These are phyloP conservation scores for Aspergillus aculeatinus DNA, from an alignment of 2,329 filamentous ascomycete species.

Conservation along the genomic window DNA sequence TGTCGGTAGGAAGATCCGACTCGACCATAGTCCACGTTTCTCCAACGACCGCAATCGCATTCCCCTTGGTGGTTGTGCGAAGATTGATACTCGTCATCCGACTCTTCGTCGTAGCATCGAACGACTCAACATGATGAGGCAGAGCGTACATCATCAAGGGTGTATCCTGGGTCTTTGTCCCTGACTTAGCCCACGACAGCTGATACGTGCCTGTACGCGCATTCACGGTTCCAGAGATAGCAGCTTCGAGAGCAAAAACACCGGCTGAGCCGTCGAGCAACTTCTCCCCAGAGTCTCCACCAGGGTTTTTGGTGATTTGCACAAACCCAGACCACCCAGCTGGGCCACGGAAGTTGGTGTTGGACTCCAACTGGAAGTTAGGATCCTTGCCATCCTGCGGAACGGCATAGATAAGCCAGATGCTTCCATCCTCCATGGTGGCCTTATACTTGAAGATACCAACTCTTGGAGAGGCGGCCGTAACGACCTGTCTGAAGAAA, in stretches of 20 bases:
- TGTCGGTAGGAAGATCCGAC: slow-evolving; percentile 64
- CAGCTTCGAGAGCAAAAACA: slow-evolving; percentile 66
- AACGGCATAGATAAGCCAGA: slow-evolving; percentile 79
- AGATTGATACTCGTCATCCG: slow-evolving; percentile 59
- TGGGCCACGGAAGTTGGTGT: slow-evolving; percentile 63
- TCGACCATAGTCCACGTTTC: slow-evolving; percentile 79
- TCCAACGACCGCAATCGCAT: slow-evolving; percentile 68
- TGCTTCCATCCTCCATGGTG: slow-evolving; percentile 66
- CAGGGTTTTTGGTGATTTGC: slow-evolving; percentile 77
- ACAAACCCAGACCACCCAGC: slow-evolving; percentile 72
- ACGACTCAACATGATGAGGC: slow-evolving; percentile 79
- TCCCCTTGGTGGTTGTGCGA: slow-evolving; percentile 81
- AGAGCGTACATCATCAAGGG: slow-evolving; percentile 80
- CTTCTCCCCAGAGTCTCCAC: slow-evolving; percentile 57
- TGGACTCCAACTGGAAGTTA: slow-evolving; percentile 67
- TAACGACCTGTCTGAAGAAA: slow-evolving; percentile 66
- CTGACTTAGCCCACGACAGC: slow-evolving; percentile 71
- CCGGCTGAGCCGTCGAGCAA: slow-evolving; percentile 75
- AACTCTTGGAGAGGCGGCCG: slow-evolving; percentile 55
- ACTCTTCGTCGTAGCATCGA: slow-evolving; percentile 58
- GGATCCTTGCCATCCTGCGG: slow-evolving; percentile 59
- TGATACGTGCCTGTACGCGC: slow-evolving; percentile 68
- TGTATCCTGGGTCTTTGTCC: slow-evolving; percentile 54
- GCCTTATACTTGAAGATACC: slow-evolving; percentile 75
- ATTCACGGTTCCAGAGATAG: slow-evolving; percentile 59